Evolutionary conservation across 306 rosid species (phyloP).

Genomic region (Lithocarpus polystachyus): DNA sequence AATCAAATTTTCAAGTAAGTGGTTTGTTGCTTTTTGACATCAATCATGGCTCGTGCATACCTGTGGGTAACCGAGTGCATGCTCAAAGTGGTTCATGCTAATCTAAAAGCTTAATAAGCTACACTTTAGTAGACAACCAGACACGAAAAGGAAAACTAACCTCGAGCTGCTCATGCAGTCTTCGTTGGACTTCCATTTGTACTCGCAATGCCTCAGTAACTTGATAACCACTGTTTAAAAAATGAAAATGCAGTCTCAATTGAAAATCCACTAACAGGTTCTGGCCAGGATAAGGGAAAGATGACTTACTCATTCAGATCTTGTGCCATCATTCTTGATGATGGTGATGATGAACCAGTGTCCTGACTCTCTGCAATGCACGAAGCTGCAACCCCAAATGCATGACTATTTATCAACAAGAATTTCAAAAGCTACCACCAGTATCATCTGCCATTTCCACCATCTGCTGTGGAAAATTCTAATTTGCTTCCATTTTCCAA

Average conservation of each 20-base stretch:
- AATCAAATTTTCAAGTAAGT: background rate
- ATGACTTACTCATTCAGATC: constrained; percentile 42
- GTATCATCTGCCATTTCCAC: constrained; percentile 9
- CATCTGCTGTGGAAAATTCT: background rate
- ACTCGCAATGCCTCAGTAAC: constrained; percentile 61
- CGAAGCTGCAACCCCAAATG: constrained; percentile 46
- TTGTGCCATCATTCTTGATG: constrained; percentile 41
- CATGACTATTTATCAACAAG: constrained; percentile 18
- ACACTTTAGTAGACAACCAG: background rate
- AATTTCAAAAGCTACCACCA: constrained; percentile 4
- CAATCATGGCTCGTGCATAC: background rate
- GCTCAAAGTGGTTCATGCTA: background rate
- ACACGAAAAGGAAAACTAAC: constrained; percentile 25
- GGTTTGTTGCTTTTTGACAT: background rate
- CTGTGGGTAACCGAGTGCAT: background rate
- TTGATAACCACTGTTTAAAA: constrained; percentile 45
- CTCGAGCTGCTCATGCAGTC: constrained; percentile 66
- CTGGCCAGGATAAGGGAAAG: background rate
- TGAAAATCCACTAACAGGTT: background rate
- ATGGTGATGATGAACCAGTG: constrained; percentile 48
- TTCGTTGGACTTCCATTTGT: constrained; percentile 64
- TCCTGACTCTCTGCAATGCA: constrained; percentile 59
- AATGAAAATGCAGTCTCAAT: constrained; percentile 1
- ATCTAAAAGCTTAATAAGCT: background rate
- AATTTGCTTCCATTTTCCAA: background rate